Conservation (phyloP, 2,329 filamentous ascomycete genomes). For the Penicillium sp. region DNA sequence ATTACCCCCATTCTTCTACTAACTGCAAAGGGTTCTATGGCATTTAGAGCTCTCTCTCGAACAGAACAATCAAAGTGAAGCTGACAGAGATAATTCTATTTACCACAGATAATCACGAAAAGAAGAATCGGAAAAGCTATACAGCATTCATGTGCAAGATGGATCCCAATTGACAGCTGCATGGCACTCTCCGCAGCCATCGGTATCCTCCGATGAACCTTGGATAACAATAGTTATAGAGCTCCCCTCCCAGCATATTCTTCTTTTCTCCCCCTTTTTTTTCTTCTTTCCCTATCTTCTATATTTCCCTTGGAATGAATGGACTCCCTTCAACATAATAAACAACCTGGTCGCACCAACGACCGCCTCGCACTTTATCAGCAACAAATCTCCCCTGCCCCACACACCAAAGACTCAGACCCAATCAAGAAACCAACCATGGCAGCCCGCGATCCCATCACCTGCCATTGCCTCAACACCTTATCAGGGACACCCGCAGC, state of each 20-base stretch:
- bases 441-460: constrained; percentile 40
- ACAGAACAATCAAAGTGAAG: background rate
- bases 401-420: constrained; percentile 9
- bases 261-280: background rate
- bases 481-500: constrained; percentile 39
- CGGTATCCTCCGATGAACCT: constrained; percentile 31
- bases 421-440: constrained; percentile 17
- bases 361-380: constrained; percentile 30
- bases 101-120: background rate
- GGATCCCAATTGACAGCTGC: constrained; percentile 9
- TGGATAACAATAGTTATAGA: constrained; percentile 14
- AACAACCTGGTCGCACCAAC: constrained; percentile 21
- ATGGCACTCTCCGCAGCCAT: constrained; percentile 23
- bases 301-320: constrained; percentile 19
- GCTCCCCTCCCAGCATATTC: background rate
- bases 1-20: background rate
- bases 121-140: background rate
- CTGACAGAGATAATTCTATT: background rate
- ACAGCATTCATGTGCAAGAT: background rate
- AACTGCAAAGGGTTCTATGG: background rate
- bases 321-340: constrained; percentile 11
- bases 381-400: constrained; percentile 23
- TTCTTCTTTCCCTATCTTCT: constrained; percentile 1
- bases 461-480: constrained; percentile 45
- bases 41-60: background rate